Percentiles rank a stretch among this genome's conserved stretches.
phyloP scores from a whole-genome alignment of 257 asterid genomes.

The Solanum chmielewskii region DNA sequence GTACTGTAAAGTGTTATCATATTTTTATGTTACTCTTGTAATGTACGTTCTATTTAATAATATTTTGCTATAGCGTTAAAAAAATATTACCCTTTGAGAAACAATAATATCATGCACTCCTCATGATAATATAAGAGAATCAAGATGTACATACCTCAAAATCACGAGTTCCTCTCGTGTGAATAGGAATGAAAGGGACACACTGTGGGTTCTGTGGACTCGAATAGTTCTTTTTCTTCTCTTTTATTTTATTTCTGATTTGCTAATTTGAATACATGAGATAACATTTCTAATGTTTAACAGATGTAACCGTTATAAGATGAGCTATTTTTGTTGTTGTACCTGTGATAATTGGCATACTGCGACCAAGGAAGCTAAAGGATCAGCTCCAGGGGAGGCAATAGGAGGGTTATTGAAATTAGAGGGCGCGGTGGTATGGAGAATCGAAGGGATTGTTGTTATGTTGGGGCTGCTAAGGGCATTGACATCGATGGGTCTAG shows the following conservation, averaged over 20 bases:
- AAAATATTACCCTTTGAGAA: too few species aligned
- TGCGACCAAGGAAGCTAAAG: constrained; percentile 27
- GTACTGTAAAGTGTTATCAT: not conserved
- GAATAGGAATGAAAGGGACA: too few species aligned
- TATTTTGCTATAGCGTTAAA: not conserved
- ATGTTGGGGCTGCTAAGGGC: constrained; percentile 21
- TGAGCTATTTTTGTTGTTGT: not conserved
- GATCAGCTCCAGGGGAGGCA: constrained; percentile 23
- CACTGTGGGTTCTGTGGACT: too few species aligned
- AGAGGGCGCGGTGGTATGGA: constrained; percentile 2
- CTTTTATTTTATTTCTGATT: too few species aligned
- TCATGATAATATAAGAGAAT: not conserved
- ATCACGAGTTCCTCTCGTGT: not conserved
- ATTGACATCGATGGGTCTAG: constrained; percentile 42
- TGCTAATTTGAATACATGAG: too few species aligned
- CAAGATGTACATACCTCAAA: not conserved
- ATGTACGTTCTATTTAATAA: not conserved
- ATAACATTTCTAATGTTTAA: not conserved
- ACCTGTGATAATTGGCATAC: constrained; percentile 49
- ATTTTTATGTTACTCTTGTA: not conserved
- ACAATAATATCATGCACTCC: not conserved
- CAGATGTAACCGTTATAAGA: not conserved
- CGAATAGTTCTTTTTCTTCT: too few species aligned
- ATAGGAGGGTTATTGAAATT: constrained; percentile 17
- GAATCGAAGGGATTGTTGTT: constrained; percentile 8